A percentile compares a stretch with the other conserved stretches of the same genome.
Conservation (phyloP, 2,329 filamentous ascomycete genomes). For the Canariomyces notabilis region DNA sequence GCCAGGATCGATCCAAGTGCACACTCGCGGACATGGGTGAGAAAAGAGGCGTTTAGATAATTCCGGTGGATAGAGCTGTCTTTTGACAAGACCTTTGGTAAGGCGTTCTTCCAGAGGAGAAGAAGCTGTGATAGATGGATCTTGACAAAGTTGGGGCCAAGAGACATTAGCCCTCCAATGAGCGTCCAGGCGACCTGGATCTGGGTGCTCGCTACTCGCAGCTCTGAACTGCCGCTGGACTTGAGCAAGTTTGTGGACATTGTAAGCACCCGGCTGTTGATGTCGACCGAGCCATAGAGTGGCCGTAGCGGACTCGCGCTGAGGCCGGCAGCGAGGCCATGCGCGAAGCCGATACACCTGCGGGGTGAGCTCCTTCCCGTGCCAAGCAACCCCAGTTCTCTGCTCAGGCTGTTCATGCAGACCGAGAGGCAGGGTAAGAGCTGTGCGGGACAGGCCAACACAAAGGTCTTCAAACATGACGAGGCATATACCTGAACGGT, state of each 20-base stretch:
- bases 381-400: constrained; percentile 75
- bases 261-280: constrained; percentile 84
- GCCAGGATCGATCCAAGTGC: constrained; percentile 85
- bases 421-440: constrained; percentile 86
- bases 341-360: constrained; percentile 83
- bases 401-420: constrained; percentile 89
- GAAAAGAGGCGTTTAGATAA: constrained; percentile 82
- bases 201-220: constrained; percentile 87
- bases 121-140: constrained; percentile 93
- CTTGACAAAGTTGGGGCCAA: constrained; percentile 97
- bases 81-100: constrained; percentile 89
- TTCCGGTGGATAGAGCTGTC: constrained; percentile 83
- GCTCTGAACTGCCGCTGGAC: constrained; percentile 82
- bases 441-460: constrained; percentile 87
- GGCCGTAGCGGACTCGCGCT: constrained; percentile 86
- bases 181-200: constrained; percentile 98
- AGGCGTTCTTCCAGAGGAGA: constrained; percentile 92
- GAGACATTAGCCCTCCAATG: constrained; percentile 91
- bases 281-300: constrained; percentile 89
- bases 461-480: constrained; percentile 78
- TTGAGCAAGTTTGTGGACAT: constrained; percentile 92
- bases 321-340: constrained; percentile 83
- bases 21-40: constrained; percentile 92
- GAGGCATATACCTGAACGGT: constrained; percentile 90
- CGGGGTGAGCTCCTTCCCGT: constrained; percentile 73